Evolutionary conservation across 345 rosid genomes (phyloP).

Genomic region (Arabis alpina): DNA sequence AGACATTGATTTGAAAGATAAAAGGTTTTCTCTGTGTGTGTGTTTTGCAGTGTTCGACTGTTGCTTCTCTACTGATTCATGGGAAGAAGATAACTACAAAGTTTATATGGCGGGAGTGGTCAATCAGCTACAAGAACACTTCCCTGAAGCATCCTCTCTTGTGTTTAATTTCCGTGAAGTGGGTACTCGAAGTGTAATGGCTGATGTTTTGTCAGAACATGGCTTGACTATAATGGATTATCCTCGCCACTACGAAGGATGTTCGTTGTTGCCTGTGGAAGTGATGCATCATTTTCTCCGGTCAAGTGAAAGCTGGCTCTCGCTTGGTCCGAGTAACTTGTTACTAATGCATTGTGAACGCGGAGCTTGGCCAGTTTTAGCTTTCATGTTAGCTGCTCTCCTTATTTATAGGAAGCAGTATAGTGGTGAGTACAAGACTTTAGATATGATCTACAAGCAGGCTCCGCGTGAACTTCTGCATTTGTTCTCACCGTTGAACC

Average conservation of each 20-base stretch:
- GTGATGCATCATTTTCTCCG: constrained; percentile 88
- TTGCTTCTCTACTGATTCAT: constrained; percentile 76
- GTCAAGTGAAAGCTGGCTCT: constrained; percentile 95
- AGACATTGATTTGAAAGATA: constrained; percentile 24
- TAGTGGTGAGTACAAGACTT: constrained; percentile 79
- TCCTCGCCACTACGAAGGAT: constrained; percentile 92
- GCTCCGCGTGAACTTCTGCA: constrained; percentile 91
- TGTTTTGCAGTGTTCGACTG: constrained; percentile 71
- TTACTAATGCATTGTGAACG: constrained; percentile 87
- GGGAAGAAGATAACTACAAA: constrained; percentile 69
- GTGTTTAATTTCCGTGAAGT: constrained; percentile 93
- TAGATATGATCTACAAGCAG: constrained; percentile 92
- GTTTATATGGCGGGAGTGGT: constrained; percentile 67
- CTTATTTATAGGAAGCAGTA: constrained; percentile 85
- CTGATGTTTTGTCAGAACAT: constrained; percentile 63
- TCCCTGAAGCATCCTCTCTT: constrained; percentile 76
- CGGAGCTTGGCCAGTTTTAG: constrained; percentile 90
- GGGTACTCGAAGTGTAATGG: constrained; percentile 57
- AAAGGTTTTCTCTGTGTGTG: constrained; percentile 5
- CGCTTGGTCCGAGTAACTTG: constrained; percentile 76
- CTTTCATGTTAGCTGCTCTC: constrained; percentile 82
- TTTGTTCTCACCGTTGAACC: constrained; percentile 77
- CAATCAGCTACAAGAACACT: constrained; percentile 70
- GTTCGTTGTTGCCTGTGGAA: constrained; percentile 83
- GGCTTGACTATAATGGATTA: constrained; percentile 96